Conservation (phyloP, 1,284 basidiomycete species). For the Ustilago nuda region DNA sequence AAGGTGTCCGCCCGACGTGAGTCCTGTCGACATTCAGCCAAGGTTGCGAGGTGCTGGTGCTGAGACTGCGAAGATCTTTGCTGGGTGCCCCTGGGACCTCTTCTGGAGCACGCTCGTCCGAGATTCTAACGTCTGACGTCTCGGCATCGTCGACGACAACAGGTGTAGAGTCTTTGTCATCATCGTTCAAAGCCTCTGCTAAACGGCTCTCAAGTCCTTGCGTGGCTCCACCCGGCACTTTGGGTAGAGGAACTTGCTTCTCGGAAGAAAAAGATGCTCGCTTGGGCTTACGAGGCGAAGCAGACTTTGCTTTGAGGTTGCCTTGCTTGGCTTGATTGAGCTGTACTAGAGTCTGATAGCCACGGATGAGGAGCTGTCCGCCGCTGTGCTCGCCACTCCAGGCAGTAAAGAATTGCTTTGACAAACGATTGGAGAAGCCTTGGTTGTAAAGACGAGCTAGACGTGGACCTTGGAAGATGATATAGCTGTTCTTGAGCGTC, state of each 20-base stretch:
- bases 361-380: constrained; percentile 51
- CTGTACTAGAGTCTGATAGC: constrained; percentile 40
- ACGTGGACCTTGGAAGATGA: constrained; percentile 72
- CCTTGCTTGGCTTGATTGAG: constrained; percentile 37
- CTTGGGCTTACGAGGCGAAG: constrained; percentile 9
- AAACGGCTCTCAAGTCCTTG: constrained; percentile 26
- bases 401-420: constrained; percentile 59
- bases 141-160: constrained; percentile 43
- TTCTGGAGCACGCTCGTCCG: constrained; percentile 8
- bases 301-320: constrained; percentile 1
- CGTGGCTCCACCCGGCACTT: constrained; percentile 21
- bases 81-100: background rate
- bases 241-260: constrained; percentile 10
- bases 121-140: constrained; percentile 33
- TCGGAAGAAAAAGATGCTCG: constrained; percentile 28
- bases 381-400: constrained; percentile 59
- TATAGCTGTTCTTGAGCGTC: constrained; percentile 67
- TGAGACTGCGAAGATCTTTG: constrained; percentile 13
- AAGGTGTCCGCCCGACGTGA: constrained; percentile 23
- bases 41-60: constrained; percentile 30
- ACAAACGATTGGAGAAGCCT: constrained; percentile 50
- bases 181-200: constrained; percentile 29
- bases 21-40: constrained; percentile 44
- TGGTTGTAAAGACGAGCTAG: constrained; percentile 70
- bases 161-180: constrained; percentile 4